These are phyloP conservation scores for Plasmodium reichenowi DNA, from an alignment of 169 alveolate genomes.

Conservation along the genomic window DNA sequence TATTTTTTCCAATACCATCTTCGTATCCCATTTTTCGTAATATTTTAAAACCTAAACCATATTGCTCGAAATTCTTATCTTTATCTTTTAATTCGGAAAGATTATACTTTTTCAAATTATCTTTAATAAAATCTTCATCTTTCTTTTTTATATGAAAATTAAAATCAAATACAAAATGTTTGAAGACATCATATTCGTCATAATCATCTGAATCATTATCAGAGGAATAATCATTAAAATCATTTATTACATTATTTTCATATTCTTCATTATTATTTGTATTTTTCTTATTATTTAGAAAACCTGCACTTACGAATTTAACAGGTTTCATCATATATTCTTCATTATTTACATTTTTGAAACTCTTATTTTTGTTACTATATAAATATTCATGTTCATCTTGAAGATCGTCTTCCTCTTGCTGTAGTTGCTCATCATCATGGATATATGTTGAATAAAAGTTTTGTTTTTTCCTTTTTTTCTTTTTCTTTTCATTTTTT, in stretches of 20 bases:
- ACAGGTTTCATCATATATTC: constrained; percentile 59
- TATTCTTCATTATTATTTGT: constrained; percentile 1
- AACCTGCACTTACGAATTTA: constrained; percentile 66
- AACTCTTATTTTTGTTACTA: neutral
- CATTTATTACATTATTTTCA: neutral
- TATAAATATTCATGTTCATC: no score
- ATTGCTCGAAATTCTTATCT: constrained; percentile 53
- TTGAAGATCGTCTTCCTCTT: no score
- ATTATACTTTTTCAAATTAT: constrained; percentile 61
- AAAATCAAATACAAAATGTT: constrained; percentile 52
- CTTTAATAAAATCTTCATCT: constrained; percentile 44
- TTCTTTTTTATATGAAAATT: constrained; percentile 35
- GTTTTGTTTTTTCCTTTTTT: no score
- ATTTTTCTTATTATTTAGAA: constrained; percentile 27
- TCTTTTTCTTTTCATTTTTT: no score
- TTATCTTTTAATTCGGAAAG: constrained; percentile 40
- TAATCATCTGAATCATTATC: constrained; percentile 64
- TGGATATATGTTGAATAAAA: no score
- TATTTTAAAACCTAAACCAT: constrained; percentile 75
- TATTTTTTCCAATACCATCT: constrained; percentile 74
- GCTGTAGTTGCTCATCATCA: no score
- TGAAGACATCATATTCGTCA: constrained; percentile 61
- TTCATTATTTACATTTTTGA: constrained; percentile 13
- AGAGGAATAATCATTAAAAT: constrained; percentile 3
- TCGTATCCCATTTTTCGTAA: constrained; percentile 74